Base-by-base conservation (phyloP, 1,284 basidiomycete species). In the Puccinia triticina region DNA sequence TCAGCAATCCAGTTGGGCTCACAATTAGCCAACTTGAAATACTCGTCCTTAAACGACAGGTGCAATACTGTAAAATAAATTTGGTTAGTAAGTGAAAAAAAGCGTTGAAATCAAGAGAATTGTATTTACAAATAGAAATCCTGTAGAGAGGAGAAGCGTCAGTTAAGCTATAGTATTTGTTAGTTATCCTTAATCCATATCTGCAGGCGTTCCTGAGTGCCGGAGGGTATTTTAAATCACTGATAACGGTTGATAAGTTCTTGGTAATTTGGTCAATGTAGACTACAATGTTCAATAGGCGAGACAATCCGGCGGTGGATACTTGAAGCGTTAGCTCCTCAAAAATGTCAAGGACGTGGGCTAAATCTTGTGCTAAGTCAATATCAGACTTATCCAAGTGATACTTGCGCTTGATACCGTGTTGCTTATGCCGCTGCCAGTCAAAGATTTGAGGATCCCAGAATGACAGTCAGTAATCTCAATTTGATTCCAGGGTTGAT, bases 21-120 rank as follows among this genome's bases (percentile, higher is more conserved):
- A 40, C 67, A 71, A 12, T 71, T 46, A 18, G 67, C 37, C 5
- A 71, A 43, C 11, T 71, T 71, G n/a, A 71, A 71, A 37, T 71
- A 71, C 26, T 71, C 40, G 23, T 71, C 67, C 37, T 48, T 71
- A 37, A 71, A 71, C 4, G 40, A 71, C 21, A 43, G 40, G 37
- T 71, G 67, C n/a, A 59, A 26, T 7, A 59, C 57, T 59, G 26
- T 18, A 59, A 32, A 71, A 37, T 2, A 18, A 48, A 12, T 21
- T 43, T 11, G 5, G 26, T 71, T 71, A 71, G 67, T 71, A 46
- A 10, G n/a, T 8, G 29, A n/a, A 29, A 8, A 29, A 29, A 29
- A 4, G 48, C n/a, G n/a, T 11, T 71, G 40, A 11, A 3, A 48
- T 64, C 26, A 5, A n/a, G 18, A 14, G 18, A 43, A 71, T 5